A percentile compares a stretch with the other conserved stretches of the same genome.
Conservation (phyloP, 192 early-diverging fungal genomes). For the Mortierella alpina region DNA sequence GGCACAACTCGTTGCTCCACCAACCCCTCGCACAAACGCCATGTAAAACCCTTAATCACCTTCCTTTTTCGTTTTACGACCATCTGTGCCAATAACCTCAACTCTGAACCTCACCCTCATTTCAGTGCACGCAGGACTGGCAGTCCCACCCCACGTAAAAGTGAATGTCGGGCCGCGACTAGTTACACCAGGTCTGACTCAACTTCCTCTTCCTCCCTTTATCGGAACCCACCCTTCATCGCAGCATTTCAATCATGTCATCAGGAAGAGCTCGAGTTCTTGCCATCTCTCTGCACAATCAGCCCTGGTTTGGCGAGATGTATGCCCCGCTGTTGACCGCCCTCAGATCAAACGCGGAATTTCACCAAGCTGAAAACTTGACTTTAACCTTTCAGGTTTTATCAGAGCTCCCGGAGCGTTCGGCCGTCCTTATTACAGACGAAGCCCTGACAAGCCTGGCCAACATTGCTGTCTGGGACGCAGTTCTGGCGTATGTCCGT, state of each 20-base stretch:
- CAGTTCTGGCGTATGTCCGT: constrained; percentile 41
- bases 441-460: constrained; percentile 31
- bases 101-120: no score
- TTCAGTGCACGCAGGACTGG: no score
- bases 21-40: no score
- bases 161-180: no score
- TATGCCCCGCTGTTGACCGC: constrained; percentile 46
- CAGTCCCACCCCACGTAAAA: no score
- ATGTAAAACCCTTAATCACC: no score
- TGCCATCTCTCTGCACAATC: constrained; percentile 44
- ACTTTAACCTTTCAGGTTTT: constrained; percentile 32
- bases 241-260: constrained; percentile 32
- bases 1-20: no score
- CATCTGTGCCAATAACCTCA: no score
- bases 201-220: constrained; percentile 12
- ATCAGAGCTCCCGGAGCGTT: constrained; percentile 36
- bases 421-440: constrained; percentile 42
- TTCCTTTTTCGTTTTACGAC: no score
- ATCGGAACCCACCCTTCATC: constrained; percentile 24
- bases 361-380: constrained; percentile 33
- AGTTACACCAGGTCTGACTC: no score
- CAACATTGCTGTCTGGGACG: constrained; percentile 39
- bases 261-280: constrained; percentile 33
- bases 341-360: constrained; percentile 42
- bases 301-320: constrained; percentile 44